phyloP scores from a whole-genome alignment of 768 basidiomycete species.

The Aureoboletus auriporus region DNA sequence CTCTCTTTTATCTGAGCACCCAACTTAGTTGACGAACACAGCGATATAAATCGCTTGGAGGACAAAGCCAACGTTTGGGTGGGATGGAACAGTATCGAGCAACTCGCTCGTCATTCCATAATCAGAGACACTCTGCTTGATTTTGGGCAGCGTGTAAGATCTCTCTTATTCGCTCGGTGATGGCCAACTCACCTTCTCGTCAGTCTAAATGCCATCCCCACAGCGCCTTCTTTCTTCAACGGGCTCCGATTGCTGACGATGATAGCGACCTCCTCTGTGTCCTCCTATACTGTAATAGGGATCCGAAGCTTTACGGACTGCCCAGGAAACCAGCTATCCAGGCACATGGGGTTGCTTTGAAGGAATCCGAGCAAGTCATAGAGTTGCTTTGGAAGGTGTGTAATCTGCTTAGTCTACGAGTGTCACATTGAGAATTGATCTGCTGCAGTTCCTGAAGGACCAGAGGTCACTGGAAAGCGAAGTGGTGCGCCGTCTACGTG shows the following conservation, averaged over 20 bases:
- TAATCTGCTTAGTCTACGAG: background rate
- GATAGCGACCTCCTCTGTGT: constrained; percentile 13
- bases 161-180: background rate
- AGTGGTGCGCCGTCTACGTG: constrained; percentile 11
- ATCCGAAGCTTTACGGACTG: constrained; percentile 13
- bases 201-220: constrained; percentile 17
- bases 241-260: constrained; percentile 9
- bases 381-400: constrained; percentile 23
- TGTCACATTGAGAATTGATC: background rate
- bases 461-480: background rate
- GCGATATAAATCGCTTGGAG: constrained; percentile 8
- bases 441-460: constrained; percentile 11
- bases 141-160: constrained; percentile 11
- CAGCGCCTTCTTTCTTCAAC: background rate
- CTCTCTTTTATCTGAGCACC: background rate
- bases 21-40: background rate
- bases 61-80: constrained; percentile 9
- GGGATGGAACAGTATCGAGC: constrained; percentile 12
- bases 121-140: constrained; percentile 13
- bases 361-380: constrained; percentile 15
- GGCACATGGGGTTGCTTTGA: background rate
- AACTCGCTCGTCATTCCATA: constrained; percentile 11
- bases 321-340: background rate
- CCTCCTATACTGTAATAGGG: constrained; percentile 18
- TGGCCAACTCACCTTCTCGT: background rate